Percentiles rank a stretch among this genome's conserved stretches.
phyloP scores from a whole-genome alignment of 768 basidiomycete genomes.

The Butyriboletus loyo region DNA sequence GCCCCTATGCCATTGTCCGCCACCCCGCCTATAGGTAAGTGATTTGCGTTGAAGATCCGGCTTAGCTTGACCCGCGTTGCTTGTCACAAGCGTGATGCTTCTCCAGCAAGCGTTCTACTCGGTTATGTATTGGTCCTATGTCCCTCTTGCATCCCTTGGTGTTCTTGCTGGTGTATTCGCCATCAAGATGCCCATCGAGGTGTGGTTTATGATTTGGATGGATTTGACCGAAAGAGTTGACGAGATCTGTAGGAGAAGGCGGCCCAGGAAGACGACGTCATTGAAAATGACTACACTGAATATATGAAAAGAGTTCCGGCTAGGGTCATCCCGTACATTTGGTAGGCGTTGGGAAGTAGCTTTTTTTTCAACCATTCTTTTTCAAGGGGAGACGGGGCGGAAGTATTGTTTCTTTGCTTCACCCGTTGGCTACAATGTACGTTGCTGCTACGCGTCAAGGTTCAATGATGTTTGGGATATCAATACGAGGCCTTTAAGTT shows the following conservation, averaged over 20 bases:
- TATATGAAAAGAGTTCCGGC: slow-evolving; percentile 30
- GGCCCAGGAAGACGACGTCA: slow-evolving; percentile 23
- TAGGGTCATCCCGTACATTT: slow-evolving; percentile 31
- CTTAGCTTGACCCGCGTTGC: background rate
- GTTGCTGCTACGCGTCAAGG: slow-evolving; percentile 10
- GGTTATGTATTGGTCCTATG: slow-evolving; percentile 35
- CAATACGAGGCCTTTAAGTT: slow-evolving; percentile 40
- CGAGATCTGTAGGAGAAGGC: slow-evolving; percentile 25
- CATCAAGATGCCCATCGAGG: slow-evolving; percentile 36
- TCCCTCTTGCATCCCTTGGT: slow-evolving; percentile 28
- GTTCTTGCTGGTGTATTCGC: slow-evolving; percentile 25
- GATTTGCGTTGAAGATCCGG: background rate
- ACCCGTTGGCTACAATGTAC: slow-evolving; percentile 4
- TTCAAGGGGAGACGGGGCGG: background rate
- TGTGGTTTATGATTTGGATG: slow-evolving; percentile 4
- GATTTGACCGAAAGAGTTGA: background rate
- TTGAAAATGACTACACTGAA: slow-evolving; percentile 25
- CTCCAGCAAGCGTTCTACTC: slow-evolving; percentile 24
- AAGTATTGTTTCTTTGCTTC: background rate
- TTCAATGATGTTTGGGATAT: slow-evolving; percentile 29
- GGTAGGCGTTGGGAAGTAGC: slow-evolving; percentile 16
- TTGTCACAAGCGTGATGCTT: slow-evolving; percentile 19
- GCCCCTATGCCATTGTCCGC: slow-evolving; percentile 37
- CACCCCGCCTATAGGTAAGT: slow-evolving; percentile 37
- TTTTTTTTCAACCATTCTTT: background rate